These are phyloP conservation scores for Fusarium humuli DNA, from an alignment of 2,329 filamentous ascomycete genomes.

Conservation along the genomic window DNA sequence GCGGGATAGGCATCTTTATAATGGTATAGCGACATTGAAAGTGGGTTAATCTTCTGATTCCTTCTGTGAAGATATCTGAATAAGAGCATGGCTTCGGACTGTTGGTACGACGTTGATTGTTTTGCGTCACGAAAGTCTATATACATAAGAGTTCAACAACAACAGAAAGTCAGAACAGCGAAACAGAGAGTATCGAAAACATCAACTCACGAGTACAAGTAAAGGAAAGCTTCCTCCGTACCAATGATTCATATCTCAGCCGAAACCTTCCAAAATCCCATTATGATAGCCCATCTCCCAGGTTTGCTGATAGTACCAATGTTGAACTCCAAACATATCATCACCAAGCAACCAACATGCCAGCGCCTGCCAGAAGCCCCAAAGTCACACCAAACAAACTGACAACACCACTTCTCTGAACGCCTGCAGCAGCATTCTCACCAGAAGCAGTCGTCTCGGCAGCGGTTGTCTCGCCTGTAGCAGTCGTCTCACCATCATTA, in stretches of 20 bases:
- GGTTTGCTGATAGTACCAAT: too few species aligned
- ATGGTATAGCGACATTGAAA: neutral
- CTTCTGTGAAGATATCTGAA: neutral
- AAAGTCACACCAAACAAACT: slow-evolving; percentile 1
- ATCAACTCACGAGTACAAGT: too few species aligned
- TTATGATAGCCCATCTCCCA: neutral
- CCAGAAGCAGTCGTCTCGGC: neutral
- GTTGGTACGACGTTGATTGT: fast-evolving
- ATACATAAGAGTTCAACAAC: neutral
- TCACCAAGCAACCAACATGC: slow-evolving; percentile 7
- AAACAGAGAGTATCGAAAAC: too few species aligned
- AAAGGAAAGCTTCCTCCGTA: fast-evolving
- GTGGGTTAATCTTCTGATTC: neutral
- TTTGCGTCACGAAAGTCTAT: neutral
- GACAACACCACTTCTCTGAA: neutral
- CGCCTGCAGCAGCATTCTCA: neutral
- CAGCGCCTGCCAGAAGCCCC: slow-evolving; percentile 9
- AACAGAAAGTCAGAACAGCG: too few species aligned
- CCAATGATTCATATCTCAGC: fast-evolving
- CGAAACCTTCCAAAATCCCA: neutral
- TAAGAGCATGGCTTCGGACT: fast-evolving
- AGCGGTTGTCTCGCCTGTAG: neutral
- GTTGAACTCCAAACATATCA: neutral
- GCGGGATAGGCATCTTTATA: neutral
- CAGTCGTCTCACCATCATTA: neutral